phyloP scores from a whole-genome alignment of 2,329 filamentous ascomycete species.

The Chaetomiaceae sp. region DNA sequence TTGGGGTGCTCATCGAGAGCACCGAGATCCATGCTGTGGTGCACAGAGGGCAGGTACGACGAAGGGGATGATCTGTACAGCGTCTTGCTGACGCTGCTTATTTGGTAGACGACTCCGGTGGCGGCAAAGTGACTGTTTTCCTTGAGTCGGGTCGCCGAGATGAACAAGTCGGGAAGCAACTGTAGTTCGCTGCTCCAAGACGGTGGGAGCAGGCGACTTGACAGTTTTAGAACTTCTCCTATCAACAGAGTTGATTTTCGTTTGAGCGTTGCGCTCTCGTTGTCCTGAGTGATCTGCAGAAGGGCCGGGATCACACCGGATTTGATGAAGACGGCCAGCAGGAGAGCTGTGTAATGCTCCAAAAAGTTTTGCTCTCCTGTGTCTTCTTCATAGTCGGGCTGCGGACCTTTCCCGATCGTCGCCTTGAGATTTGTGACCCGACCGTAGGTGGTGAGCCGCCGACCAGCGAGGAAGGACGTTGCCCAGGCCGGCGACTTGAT shows the following conservation, averaged over 20 bases:
- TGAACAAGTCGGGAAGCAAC: conserved; percentile 79
- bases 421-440: conserved; percentile 79
- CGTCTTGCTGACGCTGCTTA: conserved; percentile 93
- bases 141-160: conserved; percentile 66
- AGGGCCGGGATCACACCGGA: conserved; percentile 65
- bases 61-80: conserved; percentile 71
- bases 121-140: conserved; percentile 72
- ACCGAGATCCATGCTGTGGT: conserved; percentile 44
- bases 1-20: conserved; percentile 55
- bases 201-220: conserved; percentile 77
- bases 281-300: conserved; percentile 61
- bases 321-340: conserved; percentile 80
- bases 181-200: conserved; percentile 81
- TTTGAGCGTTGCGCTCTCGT: conserved; percentile 65
- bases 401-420: conserved; percentile 44
- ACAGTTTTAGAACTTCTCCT: conserved; percentile 84
- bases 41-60: conserved; percentile 35
- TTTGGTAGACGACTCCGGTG: conserved; percentile 91
- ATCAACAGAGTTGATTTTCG: conserved; percentile 87
- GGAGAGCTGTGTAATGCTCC: conserved; percentile 86
- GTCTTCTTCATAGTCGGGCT: conserved; percentile 57
- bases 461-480: conserved; percentile 86
- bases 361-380: conserved; percentile 77
- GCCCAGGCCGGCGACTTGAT: conserved; percentile 96
- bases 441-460: conserved; percentile 93